A percentile compares a stretch with the other conserved stretches of the same genome.
Conservation (phyloP, 148 eudicot species). For the Pouteria glomerata region DNA sequence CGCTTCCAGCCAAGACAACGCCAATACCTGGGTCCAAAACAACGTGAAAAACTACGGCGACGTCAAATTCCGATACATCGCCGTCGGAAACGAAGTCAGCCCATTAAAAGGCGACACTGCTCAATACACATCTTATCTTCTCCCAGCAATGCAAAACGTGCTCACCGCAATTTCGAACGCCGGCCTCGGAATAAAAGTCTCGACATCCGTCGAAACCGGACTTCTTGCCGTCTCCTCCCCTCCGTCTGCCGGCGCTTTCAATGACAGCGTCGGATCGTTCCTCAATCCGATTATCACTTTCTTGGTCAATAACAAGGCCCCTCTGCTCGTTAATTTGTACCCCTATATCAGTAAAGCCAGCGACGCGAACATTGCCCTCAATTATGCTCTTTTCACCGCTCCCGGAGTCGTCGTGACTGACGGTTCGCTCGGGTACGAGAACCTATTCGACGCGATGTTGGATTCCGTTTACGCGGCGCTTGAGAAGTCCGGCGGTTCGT, state of each 20-base stretch:
- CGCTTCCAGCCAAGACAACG: conserved; percentile 18
- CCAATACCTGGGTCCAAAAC: conserved; percentile 30
- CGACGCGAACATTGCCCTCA: background rate
- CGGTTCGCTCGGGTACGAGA: background rate
- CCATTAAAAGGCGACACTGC: conserved; percentile 9
- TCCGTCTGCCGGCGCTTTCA: conserved; percentile 2
- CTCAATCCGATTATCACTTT: conserved; percentile 1
- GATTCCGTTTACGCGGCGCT: conserved; percentile 37
- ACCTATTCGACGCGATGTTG: conserved; percentile 24
- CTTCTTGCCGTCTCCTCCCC: background rate
- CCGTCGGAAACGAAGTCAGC: conserved; percentile 37
- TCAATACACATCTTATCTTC: background rate
- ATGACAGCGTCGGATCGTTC: background rate
- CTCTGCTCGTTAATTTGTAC: conserved; percentile 4
- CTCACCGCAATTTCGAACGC: conserved; percentile 4
- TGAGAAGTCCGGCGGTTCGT: conserved; percentile 25
- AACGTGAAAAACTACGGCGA: conserved; percentile 24
- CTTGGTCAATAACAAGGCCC: conserved; percentile 9
- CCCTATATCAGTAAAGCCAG: conserved; percentile 8
- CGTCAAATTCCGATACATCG: conserved; percentile 39
- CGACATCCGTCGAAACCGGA: background rate
- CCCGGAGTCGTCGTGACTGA: background rate
- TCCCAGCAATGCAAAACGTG: conserved; percentile 8
- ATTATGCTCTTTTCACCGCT: conserved; percentile 10
- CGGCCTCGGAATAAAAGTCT: background rate